A percentile compares a stretch with the other conserved stretches of the same genome.
Conservation (phyloP, 2,329 filamentous ascomycete genomes). For the Exserohilum rostratum region DNA sequence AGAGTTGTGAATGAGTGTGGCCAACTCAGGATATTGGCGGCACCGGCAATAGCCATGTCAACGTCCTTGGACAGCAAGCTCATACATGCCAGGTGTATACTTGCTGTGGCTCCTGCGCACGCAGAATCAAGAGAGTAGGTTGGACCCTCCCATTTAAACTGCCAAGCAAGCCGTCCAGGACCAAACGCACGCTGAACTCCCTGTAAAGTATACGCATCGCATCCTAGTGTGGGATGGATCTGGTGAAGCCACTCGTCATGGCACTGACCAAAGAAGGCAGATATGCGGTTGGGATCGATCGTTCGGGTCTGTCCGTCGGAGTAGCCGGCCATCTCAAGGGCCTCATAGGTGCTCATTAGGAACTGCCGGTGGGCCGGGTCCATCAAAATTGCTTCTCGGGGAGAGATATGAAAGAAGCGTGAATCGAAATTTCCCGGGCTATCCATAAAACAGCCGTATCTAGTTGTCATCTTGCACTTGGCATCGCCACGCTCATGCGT, state of each 20-base stretch:
- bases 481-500: too few relatives aligned
- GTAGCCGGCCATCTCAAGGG: slow-evolving; percentile 31
- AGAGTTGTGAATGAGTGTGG: slow-evolving; percentile 37
- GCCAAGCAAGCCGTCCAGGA: not conserved
- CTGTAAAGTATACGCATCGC: not conserved
- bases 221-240: not conserved
- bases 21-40: slow-evolving; percentile 28
- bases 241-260: slow-evolving; percentile 37
- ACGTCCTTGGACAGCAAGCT: not conserved
- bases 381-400: slow-evolving; percentile 41
- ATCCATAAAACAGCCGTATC: not conserved
- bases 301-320: slow-evolving; percentile 33
- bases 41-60: slow-evolving; percentile 32
- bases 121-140: not conserved
- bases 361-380: slow-evolving; percentile 31
- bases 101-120: not conserved
- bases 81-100: not conserved
- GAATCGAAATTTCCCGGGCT: not conserved
- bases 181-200: not conserved
- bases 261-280: slow-evolving; percentile 39
- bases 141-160: not conserved
- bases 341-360: slow-evolving; percentile 32
- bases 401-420: not conserved
- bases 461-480: too few relatives aligned
- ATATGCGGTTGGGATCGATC: slow-evolving; percentile 35